Evolutionary conservation across 306 rosid genomes (phyloP), one percentile per base, ranked within the genome.

Genomic region (Trifolium dubium): DNA sequence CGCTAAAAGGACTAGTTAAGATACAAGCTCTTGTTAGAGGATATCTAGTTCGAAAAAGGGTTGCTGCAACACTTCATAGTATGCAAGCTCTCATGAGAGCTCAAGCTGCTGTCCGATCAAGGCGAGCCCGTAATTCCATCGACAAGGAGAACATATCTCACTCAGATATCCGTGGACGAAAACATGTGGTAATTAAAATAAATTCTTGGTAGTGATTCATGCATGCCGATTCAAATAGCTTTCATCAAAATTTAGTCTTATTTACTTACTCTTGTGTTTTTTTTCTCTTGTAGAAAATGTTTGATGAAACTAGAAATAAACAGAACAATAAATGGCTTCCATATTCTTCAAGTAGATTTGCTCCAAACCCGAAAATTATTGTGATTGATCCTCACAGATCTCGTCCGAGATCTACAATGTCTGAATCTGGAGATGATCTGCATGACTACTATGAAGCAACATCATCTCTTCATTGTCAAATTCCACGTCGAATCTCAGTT

Each of bases 21-120:
- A 79, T 94, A 66, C 99, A 94, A 28, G 99, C 96, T 23, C 89
- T 94, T 14, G 97, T 92, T 8, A 85, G 97, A 81, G 99, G 99
- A 2, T 94, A 32, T 67, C 90, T 94, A 0, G 92, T 94, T 41
- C 67, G 99, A 5, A 94, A 94, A 77, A 81, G 92, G 14, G 89
- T 96, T 61, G 83, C 92, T 30, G 96, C 92, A 63, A 92, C 99
- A 41, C 91, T 92, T 64, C 86, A 85, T 28, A 83, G 99, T 67
- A 89, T 94, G 93, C 96, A 94, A 74, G 97, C 96, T 79, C 86
- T 94, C 0, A 73, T 94, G 18, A 83, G 99, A 85, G 96, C 96
- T 32, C 99, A 94, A 43, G 75, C 80, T 10, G 81, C 80, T 6
- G 86, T 77, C 31, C 84, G 91, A 53, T 83, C 85, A 3, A 86